Percentiles rank a stretch among this genome's conserved stretches.
phyloP scores from a whole-genome alignment of 192 early-diverging fungal species.

The Linderina pennispora region DNA sequence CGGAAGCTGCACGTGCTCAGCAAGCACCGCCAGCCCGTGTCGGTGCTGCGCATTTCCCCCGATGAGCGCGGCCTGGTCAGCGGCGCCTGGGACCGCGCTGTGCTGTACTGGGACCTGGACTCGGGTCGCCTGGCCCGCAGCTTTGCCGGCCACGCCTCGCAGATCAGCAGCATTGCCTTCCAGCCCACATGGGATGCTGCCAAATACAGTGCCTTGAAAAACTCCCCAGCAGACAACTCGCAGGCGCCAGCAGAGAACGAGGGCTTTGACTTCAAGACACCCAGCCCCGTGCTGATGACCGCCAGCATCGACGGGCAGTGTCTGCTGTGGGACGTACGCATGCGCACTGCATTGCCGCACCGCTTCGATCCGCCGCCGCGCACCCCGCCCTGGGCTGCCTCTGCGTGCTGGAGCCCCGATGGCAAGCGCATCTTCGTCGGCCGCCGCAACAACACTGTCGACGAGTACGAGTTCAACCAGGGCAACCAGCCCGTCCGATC shows the following conservation, averaged over 20 bases:
- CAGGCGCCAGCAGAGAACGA: not conserved
- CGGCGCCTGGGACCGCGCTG: conserved; percentile 91
- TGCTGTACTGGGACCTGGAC: conserved; percentile 81
- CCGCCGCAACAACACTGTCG: conserved; percentile 83
- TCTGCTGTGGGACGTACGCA: conserved; percentile 69
- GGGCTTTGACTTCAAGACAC: conserved; percentile 8
- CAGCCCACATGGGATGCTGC: conserved; percentile 48
- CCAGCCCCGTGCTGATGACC: conserved; percentile 52
- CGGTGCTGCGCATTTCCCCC: conserved; percentile 70
- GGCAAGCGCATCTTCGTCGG: conserved; percentile 78
- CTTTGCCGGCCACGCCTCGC: conserved; percentile 72
- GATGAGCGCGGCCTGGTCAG: conserved; percentile 79
- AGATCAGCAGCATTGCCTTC: conserved; percentile 71
- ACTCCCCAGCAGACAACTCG: not conserved
- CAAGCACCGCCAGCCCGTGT: conserved; percentile 79
- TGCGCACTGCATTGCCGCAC: conserved; percentile 46
- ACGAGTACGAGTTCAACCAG: conserved; percentile 76
- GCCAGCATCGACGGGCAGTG: conserved; percentile 72
- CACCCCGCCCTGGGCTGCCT: conserved; percentile 70
- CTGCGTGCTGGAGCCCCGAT: conserved; percentile 79
- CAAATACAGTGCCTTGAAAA: conserved; percentile 1
- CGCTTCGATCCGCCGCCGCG: conserved; percentile 49
- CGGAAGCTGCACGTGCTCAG: conserved; percentile 74
- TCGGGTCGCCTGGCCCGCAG: conserved; percentile 60
- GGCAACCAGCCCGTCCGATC: conserved; percentile 60